A percentile compares a stretch with the other conserved stretches of the same genome.
Evolutionary conservation across 148 eudicot species (phyloP).

Genomic region (Pharnaceum exiguum): DNA sequence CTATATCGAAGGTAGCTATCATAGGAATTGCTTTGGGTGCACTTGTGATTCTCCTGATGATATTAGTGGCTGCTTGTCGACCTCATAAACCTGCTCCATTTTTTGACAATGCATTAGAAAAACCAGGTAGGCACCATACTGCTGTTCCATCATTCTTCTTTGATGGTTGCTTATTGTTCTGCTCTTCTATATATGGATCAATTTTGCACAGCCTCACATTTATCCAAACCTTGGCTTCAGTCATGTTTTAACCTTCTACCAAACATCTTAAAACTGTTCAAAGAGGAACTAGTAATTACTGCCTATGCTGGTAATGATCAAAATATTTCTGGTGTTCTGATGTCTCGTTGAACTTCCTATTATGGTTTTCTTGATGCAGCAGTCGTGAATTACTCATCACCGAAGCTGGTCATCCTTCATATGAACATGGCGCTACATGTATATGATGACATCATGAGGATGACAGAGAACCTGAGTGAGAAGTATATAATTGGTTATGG

Average conservation of each 20-base stretch:
- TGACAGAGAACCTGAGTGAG: conserved; percentile 97
- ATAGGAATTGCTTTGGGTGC: conserved; percentile 93
- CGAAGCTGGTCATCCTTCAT: conserved; percentile 95
- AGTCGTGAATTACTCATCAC: conserved; percentile 68
- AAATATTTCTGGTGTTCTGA: neutral
- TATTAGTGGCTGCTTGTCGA: conserved; percentile 69
- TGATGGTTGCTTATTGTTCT: neutral
- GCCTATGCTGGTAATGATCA: neutral
- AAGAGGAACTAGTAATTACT: no score
- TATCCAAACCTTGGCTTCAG: no score
- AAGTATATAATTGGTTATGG: conserved; percentile 92
- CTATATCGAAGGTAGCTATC: conserved; percentile 81
- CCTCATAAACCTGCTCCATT: conserved; percentile 61
- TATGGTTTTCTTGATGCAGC: conserved; percentile 6
- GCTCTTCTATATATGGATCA: no score
- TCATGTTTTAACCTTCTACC: no score
- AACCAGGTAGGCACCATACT: conserved; percentile 57
- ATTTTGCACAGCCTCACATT: no score
- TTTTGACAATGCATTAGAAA: conserved; percentile 66
- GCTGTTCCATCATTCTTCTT: neutral
- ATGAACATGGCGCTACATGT: conserved; percentile 99
- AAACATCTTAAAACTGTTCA: no score
- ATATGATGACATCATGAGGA: conserved; percentile 96
- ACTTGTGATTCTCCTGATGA: conserved; percentile 79
- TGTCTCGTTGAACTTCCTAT: neutral